These are phyloP conservation scores for Cyphellophora europaea DNA, from an alignment of 2,329 filamentous ascomycete genomes.

Conservation along the genomic window DNA sequence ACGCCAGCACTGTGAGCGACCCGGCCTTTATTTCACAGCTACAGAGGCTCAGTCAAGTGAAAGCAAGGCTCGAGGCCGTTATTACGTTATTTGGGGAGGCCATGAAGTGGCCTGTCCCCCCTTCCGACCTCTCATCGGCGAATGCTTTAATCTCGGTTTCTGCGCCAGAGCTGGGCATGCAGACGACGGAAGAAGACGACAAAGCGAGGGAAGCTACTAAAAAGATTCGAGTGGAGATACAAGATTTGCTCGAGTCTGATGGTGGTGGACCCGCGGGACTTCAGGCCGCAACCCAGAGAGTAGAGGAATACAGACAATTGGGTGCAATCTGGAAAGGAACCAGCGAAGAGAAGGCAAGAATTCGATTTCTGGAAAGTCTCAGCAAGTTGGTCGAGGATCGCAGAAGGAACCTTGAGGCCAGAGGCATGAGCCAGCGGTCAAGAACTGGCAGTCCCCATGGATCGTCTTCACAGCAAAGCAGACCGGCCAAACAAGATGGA, in stretches of 20 bases:
- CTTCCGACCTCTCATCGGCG: conserved; percentile 72
- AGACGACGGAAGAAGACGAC: conserved; percentile 65
- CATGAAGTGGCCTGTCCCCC: conserved; percentile 89
- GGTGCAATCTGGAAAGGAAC: conserved; percentile 89
- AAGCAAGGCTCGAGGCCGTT: conserved; percentile 74
- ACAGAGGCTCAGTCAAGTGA: conserved; percentile 72
- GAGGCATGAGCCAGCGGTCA: conserved; percentile 30
- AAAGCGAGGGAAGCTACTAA: conserved; percentile 76
- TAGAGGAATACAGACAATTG: conserved; percentile 69
- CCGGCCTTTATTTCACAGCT: conserved; percentile 67
- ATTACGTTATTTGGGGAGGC: conserved; percentile 89
- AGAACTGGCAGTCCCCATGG: conserved; percentile 27
- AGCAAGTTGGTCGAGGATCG: conserved; percentile 74
- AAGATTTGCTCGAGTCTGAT: conserved; percentile 51
- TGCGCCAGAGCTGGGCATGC: conserved; percentile 62
- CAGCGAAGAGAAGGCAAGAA: conserved; percentile 78
- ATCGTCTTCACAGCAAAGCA: conserved; percentile 21
- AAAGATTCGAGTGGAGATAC: conserved; percentile 62
- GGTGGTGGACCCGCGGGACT: conserved; percentile 57
- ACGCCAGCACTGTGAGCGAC: conserved; percentile 26
- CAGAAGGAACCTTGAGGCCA: conserved; percentile 34
- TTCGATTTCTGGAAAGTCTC: conserved; percentile 71
- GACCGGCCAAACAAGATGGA: conserved; percentile 22
- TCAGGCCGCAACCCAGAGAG: conserved; percentile 61
- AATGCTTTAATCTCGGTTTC: conserved; percentile 87